Conservation (phyloP, 768 basidiomycete species). For the Xerocomellus dryophilus region DNA sequence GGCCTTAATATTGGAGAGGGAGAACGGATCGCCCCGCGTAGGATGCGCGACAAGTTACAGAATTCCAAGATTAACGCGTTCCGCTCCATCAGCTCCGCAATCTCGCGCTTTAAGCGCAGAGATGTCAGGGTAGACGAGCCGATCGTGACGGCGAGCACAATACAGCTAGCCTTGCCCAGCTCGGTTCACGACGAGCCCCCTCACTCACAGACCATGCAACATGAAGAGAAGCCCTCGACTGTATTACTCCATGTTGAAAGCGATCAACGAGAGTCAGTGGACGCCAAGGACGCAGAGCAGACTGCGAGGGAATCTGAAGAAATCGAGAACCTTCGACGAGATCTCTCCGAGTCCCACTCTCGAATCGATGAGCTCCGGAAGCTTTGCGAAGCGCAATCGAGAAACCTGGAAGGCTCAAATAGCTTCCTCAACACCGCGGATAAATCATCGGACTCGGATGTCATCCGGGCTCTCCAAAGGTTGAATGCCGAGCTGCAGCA, state of each 20-base stretch:
- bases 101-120: background rate
- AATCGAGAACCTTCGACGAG: conserved; percentile 1
- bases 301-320: background rate
- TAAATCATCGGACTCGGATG: conserved; percentile 13
- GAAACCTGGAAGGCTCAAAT: conserved; percentile 10
- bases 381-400: conserved; percentile 10
- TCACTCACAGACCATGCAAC: background rate
- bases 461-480: conserved; percentile 4
- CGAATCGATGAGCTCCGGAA: conserved; percentile 4
- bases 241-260: too few relatives aligned
- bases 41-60: background rate
- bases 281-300: background rate
- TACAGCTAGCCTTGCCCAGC: background rate
- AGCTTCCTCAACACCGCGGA: conserved; percentile 4
- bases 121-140: too few relatives aligned
- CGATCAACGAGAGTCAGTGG: background rate
- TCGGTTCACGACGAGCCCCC: background rate
- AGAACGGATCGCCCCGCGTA: background rate
- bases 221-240: background rate
- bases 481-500: conserved; percentile 13
- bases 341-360: background rate
- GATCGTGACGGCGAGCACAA: background rate
- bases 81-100: background rate
- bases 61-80: background rate
- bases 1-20: background rate